These are phyloP conservation scores for Trametes hirsuta DNA, from an alignment of 1,284 basidiomycete species.

Conservation along the genomic window DNA sequence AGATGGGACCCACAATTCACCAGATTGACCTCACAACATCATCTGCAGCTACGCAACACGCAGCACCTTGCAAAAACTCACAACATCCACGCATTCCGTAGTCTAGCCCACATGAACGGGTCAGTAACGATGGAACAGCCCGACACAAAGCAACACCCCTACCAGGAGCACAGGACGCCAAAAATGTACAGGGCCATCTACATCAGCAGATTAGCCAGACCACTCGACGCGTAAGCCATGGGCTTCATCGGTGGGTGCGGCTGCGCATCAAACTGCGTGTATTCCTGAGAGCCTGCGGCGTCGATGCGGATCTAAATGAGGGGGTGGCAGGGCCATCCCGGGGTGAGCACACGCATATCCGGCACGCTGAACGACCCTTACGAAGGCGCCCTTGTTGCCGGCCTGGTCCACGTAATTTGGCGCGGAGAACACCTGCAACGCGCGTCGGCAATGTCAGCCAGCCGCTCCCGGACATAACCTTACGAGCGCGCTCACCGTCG, in stretches of 20 bases:
- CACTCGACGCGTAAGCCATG: conserved; percentile 84
- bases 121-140: too few species aligned
- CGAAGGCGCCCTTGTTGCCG: conserved; percentile 83
- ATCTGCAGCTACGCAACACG: too few species aligned
- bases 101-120: too few species aligned
- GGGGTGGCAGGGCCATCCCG: background rate
- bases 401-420: conserved; percentile 86
- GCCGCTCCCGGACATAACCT: too few species aligned
- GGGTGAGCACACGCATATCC: background rate
- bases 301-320: conserved; percentile 77
- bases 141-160: too few species aligned
- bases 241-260: conserved; percentile 90
- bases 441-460: background rate
- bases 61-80: background rate
- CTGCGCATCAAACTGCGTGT: conserved; percentile 85
- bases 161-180: too few species aligned
- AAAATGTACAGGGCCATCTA: conserved; percentile 10
- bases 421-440: conserved; percentile 72
- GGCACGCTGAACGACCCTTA: conserved; percentile 39
- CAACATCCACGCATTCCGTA: background rate
- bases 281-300: conserved; percentile 73
- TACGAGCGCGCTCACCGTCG: conserved; percentile 58
- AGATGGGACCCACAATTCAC: too few species aligned
- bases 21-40: too few species aligned
- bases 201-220: conserved; percentile 69